Base-by-base conservation (phyloP, 1,284 basidiomycete species). In the Singerocomus rubriflavus region DNA sequence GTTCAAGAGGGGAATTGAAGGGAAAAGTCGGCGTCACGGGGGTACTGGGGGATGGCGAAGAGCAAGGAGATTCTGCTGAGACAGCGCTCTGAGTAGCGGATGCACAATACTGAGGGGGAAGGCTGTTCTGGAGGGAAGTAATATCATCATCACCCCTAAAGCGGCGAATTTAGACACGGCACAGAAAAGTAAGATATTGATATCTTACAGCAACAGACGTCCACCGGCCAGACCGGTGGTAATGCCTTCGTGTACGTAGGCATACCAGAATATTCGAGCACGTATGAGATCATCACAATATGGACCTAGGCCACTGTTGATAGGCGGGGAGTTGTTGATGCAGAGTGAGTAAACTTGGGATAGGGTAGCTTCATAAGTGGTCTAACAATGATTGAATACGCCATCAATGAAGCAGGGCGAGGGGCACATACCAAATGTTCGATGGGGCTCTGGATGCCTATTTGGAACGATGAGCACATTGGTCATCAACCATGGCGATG, bases 221-320 rank as follows among this genome's bases (percentile, higher is more conserved):
- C 88, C 86, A 30, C 93, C 92, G 50, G 82, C 78, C 49, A 94
- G 75, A 17, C 85, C 92, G 14, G 81, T 87, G 0, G 82, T 83
- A 27, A 93, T 78, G 33, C 89, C 84, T 68, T 95, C 92, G 54
- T 91, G 83, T 8, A 88, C 81, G 57, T 91, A 81, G 4, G 86
- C 82, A 59, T 88, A 93, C 89, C 90, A 94, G 63, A 91, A 93
- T 41, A 93, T 78, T 27, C 91, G 77, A 2, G 88, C 81, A 21
- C 88, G 81, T 26, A 88, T 74, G 33, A 82, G 69, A 8, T 77
- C 74, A 53, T 90, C 87, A 39, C 84, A 80, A 39, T 75, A 75
- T 36, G 74, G 70, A 8, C 79, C 79, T 36, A 76, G 73, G 14
- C 79, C 78, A 49, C 77, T 78, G 48, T 74, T 71, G 26, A 80